Conservation (phyloP, 1,284 basidiomycete species). For the Tetrapyrgos nigripes region DNA sequence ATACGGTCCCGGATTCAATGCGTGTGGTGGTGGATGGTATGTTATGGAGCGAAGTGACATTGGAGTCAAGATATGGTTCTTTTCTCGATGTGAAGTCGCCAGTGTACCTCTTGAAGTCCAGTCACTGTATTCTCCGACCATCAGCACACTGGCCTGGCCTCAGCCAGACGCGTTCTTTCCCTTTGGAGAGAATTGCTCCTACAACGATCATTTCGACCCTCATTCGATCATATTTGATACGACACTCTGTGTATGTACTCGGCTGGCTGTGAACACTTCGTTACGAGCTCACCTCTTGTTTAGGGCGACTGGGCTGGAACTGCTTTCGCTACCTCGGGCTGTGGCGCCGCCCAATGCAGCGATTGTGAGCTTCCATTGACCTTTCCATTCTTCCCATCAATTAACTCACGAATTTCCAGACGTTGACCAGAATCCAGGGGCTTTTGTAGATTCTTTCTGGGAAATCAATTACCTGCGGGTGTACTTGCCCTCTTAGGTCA, state of each 20-base stretch:
- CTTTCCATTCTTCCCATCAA: not conserved
- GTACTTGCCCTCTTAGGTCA: slow-evolving; percentile 49
- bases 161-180: slow-evolving; percentile 58
- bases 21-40: slow-evolving; percentile 56
- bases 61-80: slow-evolving; percentile 64
- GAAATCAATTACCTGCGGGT: slow-evolving; percentile 63
- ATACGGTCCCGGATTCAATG: slow-evolving; percentile 59
- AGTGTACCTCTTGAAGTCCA: slow-evolving; percentile 47
- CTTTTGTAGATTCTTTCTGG: slow-evolving; percentile 68
- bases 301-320: slow-evolving; percentile 62
- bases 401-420: slow-evolving; percentile 35
- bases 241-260: slow-evolving; percentile 54
- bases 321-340: slow-evolving; percentile 39
- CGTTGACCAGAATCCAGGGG: slow-evolving; percentile 59
- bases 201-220: slow-evolving; percentile 50
- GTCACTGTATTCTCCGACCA: slow-evolving; percentile 21
- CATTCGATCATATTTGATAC: slow-evolving; percentile 60
- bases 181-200: slow-evolving; percentile 44
- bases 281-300: slow-evolving; percentile 1
- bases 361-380: slow-evolving; percentile 43
- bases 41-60: slow-evolving; percentile 44
- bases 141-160: slow-evolving; percentile 49
- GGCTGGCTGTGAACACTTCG: not conserved
- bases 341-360: slow-evolving; percentile 39
- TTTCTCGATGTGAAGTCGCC: slow-evolving; percentile 44